These are phyloP conservation scores for Neurospora sp. DNA, from an alignment of 495 filamentous ascomycete species.

Conservation along the genomic window DNA sequence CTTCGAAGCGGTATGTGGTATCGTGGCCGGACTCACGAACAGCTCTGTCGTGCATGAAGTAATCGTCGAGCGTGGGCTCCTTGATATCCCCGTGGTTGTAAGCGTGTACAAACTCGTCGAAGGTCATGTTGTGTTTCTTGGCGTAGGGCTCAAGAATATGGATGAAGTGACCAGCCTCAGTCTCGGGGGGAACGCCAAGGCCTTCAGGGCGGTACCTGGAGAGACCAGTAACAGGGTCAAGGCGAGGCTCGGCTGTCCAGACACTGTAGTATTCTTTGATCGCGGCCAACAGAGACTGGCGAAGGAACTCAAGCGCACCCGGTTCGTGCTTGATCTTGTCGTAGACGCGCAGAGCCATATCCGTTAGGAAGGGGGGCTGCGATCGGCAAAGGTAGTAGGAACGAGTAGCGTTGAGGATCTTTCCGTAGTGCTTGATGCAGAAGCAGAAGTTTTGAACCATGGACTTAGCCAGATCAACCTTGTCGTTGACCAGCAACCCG, in stretches of 20 bases:
- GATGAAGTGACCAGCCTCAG: slow-evolving; percentile 76
- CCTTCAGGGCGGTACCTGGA: slow-evolving; percentile 85
- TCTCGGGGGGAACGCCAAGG: slow-evolving; percentile 88
- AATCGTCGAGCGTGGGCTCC: slow-evolving; percentile 86
- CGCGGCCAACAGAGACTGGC: slow-evolving; percentile 68
- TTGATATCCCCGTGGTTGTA: slow-evolving; percentile 71
- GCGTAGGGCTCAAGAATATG: slow-evolving; percentile 82
- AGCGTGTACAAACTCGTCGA: slow-evolving; percentile 70
- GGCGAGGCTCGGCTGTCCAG: slow-evolving; percentile 73
- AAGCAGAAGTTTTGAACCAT: slow-evolving; percentile 97
- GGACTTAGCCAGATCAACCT: slow-evolving; percentile 72
- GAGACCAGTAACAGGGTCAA: slow-evolving; percentile 71
- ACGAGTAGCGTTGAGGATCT: slow-evolving; percentile 92
- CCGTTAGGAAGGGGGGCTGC: slow-evolving; percentile 93
- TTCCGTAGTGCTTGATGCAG: slow-evolving; percentile 95
- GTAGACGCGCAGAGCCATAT: slow-evolving; percentile 88
- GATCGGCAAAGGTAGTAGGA: slow-evolving; percentile 90
- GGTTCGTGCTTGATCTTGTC: slow-evolving; percentile 77
- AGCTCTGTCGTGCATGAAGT: slow-evolving; percentile 90
- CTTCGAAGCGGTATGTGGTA: slow-evolving; percentile 85
- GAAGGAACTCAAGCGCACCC: slow-evolving; percentile 66
- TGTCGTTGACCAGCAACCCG: slow-evolving; percentile 71
- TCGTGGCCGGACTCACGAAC: slow-evolving; percentile 97
- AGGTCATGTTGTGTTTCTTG: slow-evolving; percentile 68
- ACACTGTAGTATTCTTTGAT: slow-evolving; percentile 95